Conservation (phyloP, 2,329 filamentous ascomycete species). For the Graphiopsis chlorocephala region DNA sequence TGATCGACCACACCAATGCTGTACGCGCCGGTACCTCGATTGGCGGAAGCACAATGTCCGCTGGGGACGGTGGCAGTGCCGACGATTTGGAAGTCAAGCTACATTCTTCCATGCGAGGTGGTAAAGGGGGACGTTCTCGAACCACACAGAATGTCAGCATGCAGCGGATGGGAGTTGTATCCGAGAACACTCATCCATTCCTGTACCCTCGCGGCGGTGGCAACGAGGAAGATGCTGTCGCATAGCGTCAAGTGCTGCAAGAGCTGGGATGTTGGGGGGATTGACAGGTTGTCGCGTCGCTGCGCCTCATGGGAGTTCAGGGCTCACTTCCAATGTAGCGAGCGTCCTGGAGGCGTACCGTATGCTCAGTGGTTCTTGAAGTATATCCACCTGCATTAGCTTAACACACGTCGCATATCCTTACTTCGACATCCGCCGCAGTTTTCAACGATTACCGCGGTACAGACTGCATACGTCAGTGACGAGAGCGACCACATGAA, state of each 20-base stretch:
- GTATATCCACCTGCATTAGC: neutral
- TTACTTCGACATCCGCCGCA: neutral
- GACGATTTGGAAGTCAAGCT: constrained; percentile 17
- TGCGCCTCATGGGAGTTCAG: constrained; percentile 11
- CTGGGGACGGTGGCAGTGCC: neutral
- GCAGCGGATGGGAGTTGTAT: neutral
- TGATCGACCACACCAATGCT: constrained; percentile 24
- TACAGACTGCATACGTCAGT: neutral
- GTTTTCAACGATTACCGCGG: neutral
- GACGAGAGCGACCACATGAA: constrained; percentile 15
- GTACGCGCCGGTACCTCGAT: constrained; percentile 24
- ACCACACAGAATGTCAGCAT: neutral
- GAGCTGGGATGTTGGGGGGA: neutral
- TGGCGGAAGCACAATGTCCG: constrained; percentile 16
- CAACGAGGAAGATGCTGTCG: neutral
- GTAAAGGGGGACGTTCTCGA: neutral
- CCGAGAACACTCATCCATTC: neutral
- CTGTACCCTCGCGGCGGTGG: neutral
- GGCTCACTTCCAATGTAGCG: neutral
- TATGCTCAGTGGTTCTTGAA: constrained; percentile 1
- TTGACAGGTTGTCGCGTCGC: neutral
- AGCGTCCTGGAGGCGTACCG: neutral
- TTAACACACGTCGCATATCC: neutral
- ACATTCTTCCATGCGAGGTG: neutral
- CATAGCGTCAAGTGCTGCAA: neutral